Percentiles rank a stretch among this genome's conserved stretches.
These are phyloP conservation scores for Chamaecrista fasciculata DNA, from an alignment of 306 rosid species.

Conservation along the genomic window DNA sequence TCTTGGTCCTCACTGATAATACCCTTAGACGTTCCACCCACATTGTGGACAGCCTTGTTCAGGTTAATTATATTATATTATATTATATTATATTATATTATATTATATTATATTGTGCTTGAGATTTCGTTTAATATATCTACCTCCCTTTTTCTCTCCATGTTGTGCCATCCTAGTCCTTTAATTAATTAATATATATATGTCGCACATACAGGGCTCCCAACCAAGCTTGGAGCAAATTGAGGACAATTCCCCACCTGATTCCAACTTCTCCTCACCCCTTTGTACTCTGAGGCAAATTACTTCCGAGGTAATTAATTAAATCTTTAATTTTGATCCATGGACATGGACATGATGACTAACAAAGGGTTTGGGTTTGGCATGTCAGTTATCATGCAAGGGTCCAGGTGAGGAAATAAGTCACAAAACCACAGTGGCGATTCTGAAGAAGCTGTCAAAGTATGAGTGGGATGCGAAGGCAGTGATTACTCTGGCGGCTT, in stretches of 20 bases:
- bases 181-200: too few species aligned
- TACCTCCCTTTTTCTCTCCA: too few species aligned
- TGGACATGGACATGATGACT: too few species aligned
- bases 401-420: slow-evolving; percentile 50
- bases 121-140: too few species aligned
- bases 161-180: too few species aligned
- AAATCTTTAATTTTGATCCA: background rate
- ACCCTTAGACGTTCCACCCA: slow-evolving; percentile 46
- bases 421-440: slow-evolving; percentile 53
- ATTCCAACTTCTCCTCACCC: slow-evolving; percentile 41
- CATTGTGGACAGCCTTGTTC: slow-evolving; percentile 51
- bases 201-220: slow-evolving; percentile 50
- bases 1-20: slow-evolving; percentile 47
- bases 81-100: too few species aligned
- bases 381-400: slow-evolving; percentile 63
- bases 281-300: slow-evolving; percentile 45
- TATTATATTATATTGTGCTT: too few species aligned
- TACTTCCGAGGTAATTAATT: slow-evolving; percentile 38
- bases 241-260: slow-evolving; percentile 39
- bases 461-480: slow-evolving; percentile 80
- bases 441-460: slow-evolving; percentile 47
- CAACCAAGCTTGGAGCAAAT: slow-evolving; percentile 31
- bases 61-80: too few species aligned
- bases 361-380: too few species aligned
- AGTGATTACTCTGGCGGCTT: slow-evolving; percentile 63